phyloP scores from a whole-genome alignment of 2,329 filamentous ascomycete species.

The Neofusicoccum umdonicola region DNA sequence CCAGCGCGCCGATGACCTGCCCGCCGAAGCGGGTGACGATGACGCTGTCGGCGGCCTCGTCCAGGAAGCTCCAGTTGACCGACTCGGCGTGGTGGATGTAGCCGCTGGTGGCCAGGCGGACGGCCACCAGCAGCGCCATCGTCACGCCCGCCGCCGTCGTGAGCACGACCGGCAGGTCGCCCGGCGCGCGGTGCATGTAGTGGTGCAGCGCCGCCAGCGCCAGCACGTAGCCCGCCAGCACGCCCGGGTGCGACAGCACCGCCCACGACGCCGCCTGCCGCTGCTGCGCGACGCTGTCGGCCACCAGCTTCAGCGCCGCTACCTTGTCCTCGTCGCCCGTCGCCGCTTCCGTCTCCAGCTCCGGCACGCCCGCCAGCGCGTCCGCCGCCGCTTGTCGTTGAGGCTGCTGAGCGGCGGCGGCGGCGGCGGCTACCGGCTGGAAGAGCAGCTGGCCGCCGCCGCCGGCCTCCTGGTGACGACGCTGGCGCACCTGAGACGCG shows the following conservation, averaged over 20 bases:
- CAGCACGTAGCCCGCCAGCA: constrained; percentile 30
- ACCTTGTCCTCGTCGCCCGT: constrained; percentile 58
- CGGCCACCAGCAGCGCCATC: constrained; percentile 61
- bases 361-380: constrained; percentile 57
- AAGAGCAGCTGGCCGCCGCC: no score
- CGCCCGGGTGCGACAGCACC: constrained; percentile 46
- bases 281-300: constrained; percentile 81
- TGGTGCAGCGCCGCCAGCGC: constrained; percentile 40
- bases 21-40: constrained; percentile 66
- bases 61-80: constrained; percentile 63
- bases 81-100: constrained; percentile 65
- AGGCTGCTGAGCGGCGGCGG: constrained; percentile 20
- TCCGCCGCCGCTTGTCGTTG: constrained; percentile 2
- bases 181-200: constrained; percentile 38
- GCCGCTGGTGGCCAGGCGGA: constrained; percentile 59
- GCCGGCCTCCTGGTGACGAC: constrained; percentile 23
- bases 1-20: constrained; percentile 67
- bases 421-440: background rate
- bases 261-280: constrained; percentile 64
- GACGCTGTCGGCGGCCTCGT: constrained; percentile 31
- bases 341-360: constrained; percentile 60
- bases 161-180: constrained; percentile 56
- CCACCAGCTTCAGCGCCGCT: constrained; percentile 68
- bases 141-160: constrained; percentile 61
- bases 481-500: constrained; percentile 19